Conservation (phyloP, 164 flowering plant genomes). For the Sextonia rubra region DNA sequence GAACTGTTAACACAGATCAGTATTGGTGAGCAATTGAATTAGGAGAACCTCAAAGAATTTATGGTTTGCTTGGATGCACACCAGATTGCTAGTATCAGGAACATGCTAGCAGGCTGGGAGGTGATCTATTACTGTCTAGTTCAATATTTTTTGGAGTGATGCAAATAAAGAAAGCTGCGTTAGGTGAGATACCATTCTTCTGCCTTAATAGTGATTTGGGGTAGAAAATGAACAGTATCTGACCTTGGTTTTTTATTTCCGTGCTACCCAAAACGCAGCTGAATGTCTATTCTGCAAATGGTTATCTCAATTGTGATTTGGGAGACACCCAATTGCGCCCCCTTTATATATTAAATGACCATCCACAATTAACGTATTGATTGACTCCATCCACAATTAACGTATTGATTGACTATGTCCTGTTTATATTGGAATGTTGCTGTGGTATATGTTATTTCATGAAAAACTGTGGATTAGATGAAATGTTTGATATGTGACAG, state of each 20-base stretch:
- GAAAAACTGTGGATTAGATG: neutral
- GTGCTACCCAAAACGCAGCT: neutral
- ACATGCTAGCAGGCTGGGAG: neutral
- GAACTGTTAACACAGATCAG: neutral
- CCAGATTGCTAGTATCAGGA: neutral
- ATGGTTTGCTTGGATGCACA: neutral
- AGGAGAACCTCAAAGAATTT: neutral
- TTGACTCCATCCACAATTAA: neutral
- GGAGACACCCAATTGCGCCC: neutral
- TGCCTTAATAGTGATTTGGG: neutral
- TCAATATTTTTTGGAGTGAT: neutral
- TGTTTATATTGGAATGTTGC: neutral
- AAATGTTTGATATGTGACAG: constrained; percentile 25
- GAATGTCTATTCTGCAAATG: neutral
- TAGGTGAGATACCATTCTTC: neutral
- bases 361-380: neutral
- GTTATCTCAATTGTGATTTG: neutral
- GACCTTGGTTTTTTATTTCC: neutral
- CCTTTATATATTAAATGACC: too few species aligned
- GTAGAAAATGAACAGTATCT: too few species aligned
- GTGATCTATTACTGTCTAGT: neutral
- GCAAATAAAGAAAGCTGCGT: neutral
- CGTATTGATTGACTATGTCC: neutral
- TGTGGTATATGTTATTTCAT: neutral
- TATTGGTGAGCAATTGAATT: neutral